A percentile compares a stretch with the other conserved stretches of the same genome.
Evolutionary conservation across 176 grass and related monocot species (phyloP).

Genomic region (Oryza glaberrima): DNA sequence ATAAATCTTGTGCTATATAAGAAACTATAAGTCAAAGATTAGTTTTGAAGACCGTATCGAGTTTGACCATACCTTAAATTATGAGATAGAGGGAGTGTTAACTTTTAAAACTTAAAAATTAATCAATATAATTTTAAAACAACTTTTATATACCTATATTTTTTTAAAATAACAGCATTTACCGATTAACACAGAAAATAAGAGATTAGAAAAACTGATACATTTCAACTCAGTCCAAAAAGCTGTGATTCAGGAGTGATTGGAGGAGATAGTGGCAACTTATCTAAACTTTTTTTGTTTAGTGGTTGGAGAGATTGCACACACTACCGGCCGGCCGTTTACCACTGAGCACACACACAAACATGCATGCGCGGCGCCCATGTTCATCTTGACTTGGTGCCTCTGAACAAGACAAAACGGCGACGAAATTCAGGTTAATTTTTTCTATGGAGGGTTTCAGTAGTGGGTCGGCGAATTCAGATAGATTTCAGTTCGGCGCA

Average conservation of each 20-base stretch:
- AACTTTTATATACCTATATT: no score
- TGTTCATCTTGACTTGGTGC: slow-evolving; percentile 44
- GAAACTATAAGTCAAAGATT: no score
- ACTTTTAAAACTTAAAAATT: no score
- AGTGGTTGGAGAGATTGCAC: slow-evolving; percentile 19
- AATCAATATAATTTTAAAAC: no score
- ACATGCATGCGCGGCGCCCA: slow-evolving; percentile 1
- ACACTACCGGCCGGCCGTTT: slow-evolving; percentile 42
- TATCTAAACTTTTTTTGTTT: slow-evolving; percentile 8
- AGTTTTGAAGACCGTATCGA: no score
- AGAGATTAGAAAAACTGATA: no score
- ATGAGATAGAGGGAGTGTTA: no score
- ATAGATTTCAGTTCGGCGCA: slow-evolving; percentile 28
- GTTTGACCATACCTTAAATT: no score
- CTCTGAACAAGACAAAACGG: neutral
- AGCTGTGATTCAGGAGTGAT: slow-evolving; percentile 60
- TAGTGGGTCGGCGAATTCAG: neutral
- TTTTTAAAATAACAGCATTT: no score
- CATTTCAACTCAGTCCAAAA: neutral
- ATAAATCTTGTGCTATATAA: no score
- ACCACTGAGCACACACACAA: slow-evolving; percentile 10
- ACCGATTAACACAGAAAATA: no score
- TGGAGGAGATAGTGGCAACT: slow-evolving; percentile 41
- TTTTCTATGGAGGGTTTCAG: neutral
- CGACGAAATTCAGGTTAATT: neutral